These are phyloP conservation scores for Picea glauca DNA, from an alignment of 75 land plant species.

Conservation along the genomic window DNA sequence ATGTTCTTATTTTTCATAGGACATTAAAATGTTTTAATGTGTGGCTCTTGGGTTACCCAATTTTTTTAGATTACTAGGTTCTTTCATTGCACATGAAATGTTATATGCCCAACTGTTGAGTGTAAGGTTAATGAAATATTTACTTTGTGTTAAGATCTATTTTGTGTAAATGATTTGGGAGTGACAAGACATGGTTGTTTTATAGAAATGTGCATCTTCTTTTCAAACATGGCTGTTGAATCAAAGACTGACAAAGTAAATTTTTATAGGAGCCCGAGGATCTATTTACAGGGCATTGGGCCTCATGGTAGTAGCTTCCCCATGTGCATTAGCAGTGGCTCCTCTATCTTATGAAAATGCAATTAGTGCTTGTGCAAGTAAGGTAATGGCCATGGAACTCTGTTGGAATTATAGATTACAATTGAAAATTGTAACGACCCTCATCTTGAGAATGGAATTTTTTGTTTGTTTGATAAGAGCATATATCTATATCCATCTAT, in stretches of 20 bases:
- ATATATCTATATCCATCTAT: background rate
- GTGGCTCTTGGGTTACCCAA: background rate
- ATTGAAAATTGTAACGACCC: no score
- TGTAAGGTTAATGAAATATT: background rate
- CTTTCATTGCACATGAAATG: background rate
- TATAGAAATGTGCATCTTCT: background rate
- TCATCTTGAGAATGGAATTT: background rate
- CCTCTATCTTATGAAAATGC: slow-evolving; percentile 97
- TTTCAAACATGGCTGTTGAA: background rate
- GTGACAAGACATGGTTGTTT: background rate
- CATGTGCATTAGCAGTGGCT: slow-evolving; percentile 98
- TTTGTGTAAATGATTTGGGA: background rate
- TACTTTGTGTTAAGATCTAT: background rate
- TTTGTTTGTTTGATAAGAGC: background rate
- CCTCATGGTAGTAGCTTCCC: slow-evolving; percentile 98
- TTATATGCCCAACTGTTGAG: background rate
- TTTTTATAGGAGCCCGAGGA: slow-evolving; percentile 67
- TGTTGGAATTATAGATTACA: background rate
- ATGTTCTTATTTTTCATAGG: background rate
- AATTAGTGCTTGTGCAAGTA: slow-evolving; percentile 92
- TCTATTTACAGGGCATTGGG: slow-evolving; percentile 96
- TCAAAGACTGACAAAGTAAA: background rate
- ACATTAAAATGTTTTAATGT: background rate
- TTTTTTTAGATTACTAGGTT: background rate
- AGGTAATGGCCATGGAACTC: slow-evolving; percentile 41